Conservation (phyloP, 331 rosid species). For the Saraca asoca region DNA sequence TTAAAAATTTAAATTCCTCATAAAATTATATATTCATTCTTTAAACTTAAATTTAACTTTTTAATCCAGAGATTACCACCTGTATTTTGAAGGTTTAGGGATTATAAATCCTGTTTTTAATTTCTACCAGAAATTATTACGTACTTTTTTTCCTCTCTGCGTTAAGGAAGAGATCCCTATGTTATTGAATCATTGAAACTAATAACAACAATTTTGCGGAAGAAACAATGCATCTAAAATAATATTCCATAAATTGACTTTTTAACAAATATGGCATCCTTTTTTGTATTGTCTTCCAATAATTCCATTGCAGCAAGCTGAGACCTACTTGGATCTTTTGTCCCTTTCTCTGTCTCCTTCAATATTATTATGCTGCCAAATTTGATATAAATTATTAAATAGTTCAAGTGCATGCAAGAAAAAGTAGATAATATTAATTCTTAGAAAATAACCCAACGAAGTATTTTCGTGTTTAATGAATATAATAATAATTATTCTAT, state of each 20-base stretch:
- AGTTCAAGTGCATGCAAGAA: constrained; percentile 8
- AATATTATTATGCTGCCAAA: constrained; percentile 30
- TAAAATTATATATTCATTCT: no score
- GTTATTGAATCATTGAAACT: constrained; percentile 6
- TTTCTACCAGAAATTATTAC: no score
- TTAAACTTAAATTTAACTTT: no score
- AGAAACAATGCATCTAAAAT: constrained; percentile 28
- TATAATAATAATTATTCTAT: not conserved
- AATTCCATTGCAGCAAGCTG: constrained; percentile 27
- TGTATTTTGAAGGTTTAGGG: no score
- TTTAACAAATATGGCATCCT: constrained; percentile 30
- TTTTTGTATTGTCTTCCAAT: constrained; percentile 4
- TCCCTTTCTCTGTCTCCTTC: constrained; percentile 28
- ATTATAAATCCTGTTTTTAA: no score
- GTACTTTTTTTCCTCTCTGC: no score
- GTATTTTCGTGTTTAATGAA: constrained; percentile 21
- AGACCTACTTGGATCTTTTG: constrained; percentile 10
- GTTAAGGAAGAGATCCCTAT: no score
- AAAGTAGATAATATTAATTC: constrained; percentile 24
- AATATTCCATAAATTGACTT: constrained; percentile 40
- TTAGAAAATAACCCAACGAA: constrained; percentile 16
- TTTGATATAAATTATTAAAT: constrained; percentile 1
- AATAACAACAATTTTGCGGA: not conserved
- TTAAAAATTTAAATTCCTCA: no score
- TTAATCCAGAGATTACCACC: no score